Percentiles rank a stretch among this genome's conserved stretches.
Conservation (phyloP, 169 alveolate genomes). For the Plasmodium knowlesi region DNA sequence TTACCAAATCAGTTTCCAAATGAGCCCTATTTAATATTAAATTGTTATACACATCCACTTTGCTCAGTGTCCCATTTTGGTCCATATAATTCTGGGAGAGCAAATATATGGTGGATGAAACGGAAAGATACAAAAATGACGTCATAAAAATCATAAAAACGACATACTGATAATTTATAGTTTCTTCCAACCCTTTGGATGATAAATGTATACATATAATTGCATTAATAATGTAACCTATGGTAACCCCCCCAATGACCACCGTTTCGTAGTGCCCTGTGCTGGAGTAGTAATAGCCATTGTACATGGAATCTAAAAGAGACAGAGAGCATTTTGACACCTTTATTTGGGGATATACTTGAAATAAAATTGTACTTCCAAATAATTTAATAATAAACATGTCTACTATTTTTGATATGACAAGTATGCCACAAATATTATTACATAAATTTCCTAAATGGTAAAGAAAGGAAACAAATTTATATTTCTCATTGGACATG, state of each 20-base stretch:
- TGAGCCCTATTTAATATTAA: conserved; percentile 51
- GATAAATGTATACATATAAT: conserved; percentile 78
- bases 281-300: conserved; percentile 50
- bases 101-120: conserved; percentile 75
- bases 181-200: conserved; percentile 82
- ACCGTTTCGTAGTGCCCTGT: conserved; percentile 54
- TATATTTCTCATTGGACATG: conserved; percentile 80
- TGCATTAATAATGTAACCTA: conserved; percentile 83
- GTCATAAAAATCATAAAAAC: conserved; percentile 74
- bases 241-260: conserved; percentile 77
- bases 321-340: conserved; percentile 55
- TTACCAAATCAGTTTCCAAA: conserved; percentile 41
- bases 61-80: background rate
- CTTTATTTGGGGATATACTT: conserved; percentile 77
- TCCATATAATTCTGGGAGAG: conserved; percentile 53
- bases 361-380: conserved; percentile 82
- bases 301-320: conserved; percentile 55
- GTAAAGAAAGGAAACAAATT: conserved; percentile 77
- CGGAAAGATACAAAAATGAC: conserved; percentile 80
- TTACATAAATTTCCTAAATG: conserved; percentile 82
- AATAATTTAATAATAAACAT: conserved; percentile 76
- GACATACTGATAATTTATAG: conserved; percentile 80
- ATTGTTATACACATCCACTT: conserved; percentile 8
- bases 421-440: conserved; percentile 79
- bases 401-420: conserved; percentile 83